Evolutionary conservation across 1,139 yeast genomes (phyloP).

Genomic region (Geotrichum bryndzae): DNA sequence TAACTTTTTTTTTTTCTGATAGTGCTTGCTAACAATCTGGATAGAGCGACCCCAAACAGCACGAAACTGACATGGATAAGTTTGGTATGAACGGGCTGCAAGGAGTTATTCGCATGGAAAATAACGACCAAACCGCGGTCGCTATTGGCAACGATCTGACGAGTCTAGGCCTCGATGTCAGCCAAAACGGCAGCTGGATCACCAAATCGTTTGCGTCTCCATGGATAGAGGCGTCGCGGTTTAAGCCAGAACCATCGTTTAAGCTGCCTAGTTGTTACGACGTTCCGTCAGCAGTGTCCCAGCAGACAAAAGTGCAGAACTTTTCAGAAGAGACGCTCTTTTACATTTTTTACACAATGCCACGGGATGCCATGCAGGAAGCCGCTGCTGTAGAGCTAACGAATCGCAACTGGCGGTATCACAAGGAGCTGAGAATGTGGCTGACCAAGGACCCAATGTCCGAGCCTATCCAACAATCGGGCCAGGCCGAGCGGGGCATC

Average conservation of each 20-base stretch:
- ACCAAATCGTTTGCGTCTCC: constrained; percentile 81
- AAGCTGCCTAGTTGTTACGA: constrained; percentile 54
- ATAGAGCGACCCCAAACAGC: background rate
- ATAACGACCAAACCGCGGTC: constrained; percentile 57
- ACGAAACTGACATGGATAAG: constrained; percentile 29
- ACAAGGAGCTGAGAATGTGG: constrained; percentile 94
- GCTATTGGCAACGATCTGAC: constrained; percentile 77
- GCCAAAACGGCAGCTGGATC: constrained; percentile 42
- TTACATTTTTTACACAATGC: constrained; percentile 88
- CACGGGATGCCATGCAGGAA: constrained; percentile 89
- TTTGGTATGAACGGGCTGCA: constrained; percentile 74
- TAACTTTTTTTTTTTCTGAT: background rate
- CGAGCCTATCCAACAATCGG: constrained; percentile 81
- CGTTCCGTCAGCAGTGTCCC: constrained; percentile 47
- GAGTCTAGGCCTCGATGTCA: constrained; percentile 63
- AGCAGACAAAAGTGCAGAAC: constrained; percentile 65
- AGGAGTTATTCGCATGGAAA: constrained; percentile 63
- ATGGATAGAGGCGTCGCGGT: constrained; percentile 87
- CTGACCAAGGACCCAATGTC: constrained; percentile 86
- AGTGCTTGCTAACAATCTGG: background rate
- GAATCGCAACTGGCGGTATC: constrained; percentile 93
- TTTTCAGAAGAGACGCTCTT: constrained; percentile 91
- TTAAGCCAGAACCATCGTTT: constrained; percentile 85
- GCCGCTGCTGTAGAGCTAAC: constrained; percentile 83
- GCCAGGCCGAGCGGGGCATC: constrained; percentile 89